These are phyloP conservation scores for Chalaropsis ovoidea DNA, from an alignment of 2,329 filamentous ascomycete genomes.

Conservation along the genomic window DNA sequence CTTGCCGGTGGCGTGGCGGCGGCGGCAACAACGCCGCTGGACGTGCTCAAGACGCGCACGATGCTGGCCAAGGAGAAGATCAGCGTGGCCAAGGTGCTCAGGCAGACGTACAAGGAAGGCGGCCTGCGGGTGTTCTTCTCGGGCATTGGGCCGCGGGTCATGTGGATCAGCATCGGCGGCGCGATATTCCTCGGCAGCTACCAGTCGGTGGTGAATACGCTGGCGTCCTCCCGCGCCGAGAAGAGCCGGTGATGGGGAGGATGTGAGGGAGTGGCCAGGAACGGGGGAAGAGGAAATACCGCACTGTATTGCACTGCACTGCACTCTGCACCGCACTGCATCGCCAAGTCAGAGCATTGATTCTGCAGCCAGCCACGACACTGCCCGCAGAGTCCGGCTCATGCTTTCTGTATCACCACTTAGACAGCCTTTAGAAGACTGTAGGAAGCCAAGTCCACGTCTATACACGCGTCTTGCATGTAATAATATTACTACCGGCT, in stretches of 20 bases:
- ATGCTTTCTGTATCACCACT: slow-evolving; percentile 11
- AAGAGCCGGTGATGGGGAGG: background rate
- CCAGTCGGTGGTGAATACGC: slow-evolving; percentile 68
- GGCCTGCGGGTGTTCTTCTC: slow-evolving; percentile 62
- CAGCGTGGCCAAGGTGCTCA: slow-evolving; percentile 50
- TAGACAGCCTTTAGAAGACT: slow-evolving; percentile 7
- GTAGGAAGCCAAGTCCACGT: background rate
- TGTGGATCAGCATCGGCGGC: slow-evolving; percentile 91
- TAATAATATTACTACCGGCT: background rate
- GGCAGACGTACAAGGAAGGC: slow-evolving; percentile 52
- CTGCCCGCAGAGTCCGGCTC: background rate
- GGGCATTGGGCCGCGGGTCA: slow-evolving; percentile 68
- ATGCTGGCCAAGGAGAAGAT: slow-evolving; percentile 72
- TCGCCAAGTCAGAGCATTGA: background rate
- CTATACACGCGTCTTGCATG: background rate
- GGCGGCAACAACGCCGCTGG: slow-evolving; percentile 79
- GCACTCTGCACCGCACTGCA: no score
- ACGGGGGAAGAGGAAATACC: background rate
- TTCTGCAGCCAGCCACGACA: background rate
- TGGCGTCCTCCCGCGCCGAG: background rate
- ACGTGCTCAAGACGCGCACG: slow-evolving; percentile 92
- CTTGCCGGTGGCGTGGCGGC: slow-evolving; percentile 77
- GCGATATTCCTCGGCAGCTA: slow-evolving; percentile 92
- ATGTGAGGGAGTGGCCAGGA: background rate
- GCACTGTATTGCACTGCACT: no score